phyloP scores from a whole-genome alignment of 768 basidiomycete genomes.

The Lentinula edodes region DNA sequence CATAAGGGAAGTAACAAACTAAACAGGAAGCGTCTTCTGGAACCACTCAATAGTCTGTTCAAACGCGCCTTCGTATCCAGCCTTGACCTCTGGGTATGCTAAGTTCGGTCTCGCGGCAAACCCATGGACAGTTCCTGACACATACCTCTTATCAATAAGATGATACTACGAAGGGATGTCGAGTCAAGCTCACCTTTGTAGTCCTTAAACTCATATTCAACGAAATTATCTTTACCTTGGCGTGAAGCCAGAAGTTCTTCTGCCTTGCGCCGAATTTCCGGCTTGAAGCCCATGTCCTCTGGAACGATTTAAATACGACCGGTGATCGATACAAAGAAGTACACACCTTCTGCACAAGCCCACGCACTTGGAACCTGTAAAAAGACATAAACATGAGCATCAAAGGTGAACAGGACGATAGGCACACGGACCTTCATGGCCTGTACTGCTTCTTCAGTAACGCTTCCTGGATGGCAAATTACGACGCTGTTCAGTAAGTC shows the following conservation, averaged over 20 bases:
- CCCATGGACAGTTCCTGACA: constrained; percentile 41
- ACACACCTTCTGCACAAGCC: constrained; percentile 15
- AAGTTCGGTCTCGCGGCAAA: constrained; percentile 40
- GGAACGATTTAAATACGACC: not conserved
- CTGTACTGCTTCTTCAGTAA: constrained; percentile 27
- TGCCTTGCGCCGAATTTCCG: constrained; percentile 21
- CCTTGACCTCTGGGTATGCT: constrained; percentile 30
- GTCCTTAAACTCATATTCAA: constrained; percentile 40
- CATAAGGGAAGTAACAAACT: not conserved
- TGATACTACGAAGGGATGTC: not conserved
- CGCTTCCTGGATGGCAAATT: constrained; percentile 34
- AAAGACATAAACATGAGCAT: not conserved
- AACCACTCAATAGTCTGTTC: constrained; percentile 41
- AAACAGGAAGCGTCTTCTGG: constrained; percentile 29
- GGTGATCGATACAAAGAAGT: not conserved
- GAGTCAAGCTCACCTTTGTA: constrained; percentile 31
- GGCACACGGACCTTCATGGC: constrained; percentile 24
- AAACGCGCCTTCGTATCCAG: constrained; percentile 35
- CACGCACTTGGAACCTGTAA: constrained; percentile 14
- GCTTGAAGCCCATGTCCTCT: constrained; percentile 36
- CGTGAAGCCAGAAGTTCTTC: constrained; percentile 32
- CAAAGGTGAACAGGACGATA: not conserved
- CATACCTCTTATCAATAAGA: not conserved
- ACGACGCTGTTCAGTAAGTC: constrained; percentile 32
- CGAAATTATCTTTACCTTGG: constrained; percentile 27